Evolutionary conservation across 2,329 filamentous ascomycete species (phyloP).

Genomic region (Neocucurbitaria cava): DNA sequence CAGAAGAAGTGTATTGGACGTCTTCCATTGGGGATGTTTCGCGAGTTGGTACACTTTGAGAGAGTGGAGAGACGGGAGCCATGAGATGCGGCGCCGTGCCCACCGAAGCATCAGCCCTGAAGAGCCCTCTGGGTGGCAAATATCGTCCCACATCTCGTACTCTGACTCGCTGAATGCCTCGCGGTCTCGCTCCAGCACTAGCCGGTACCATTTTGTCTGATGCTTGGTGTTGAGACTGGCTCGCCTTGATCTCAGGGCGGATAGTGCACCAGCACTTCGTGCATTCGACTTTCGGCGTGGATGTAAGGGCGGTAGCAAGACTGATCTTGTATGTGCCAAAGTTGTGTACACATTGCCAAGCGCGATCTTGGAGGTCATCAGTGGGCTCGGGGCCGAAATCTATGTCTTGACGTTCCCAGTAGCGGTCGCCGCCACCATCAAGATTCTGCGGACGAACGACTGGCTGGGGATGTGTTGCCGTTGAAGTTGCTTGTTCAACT

Average conservation of each 20-base stretch:
- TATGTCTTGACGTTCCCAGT: conserved; percentile 39
- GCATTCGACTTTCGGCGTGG: conserved; percentile 33
- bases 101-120: conserved; percentile 8
- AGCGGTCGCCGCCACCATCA: conserved; percentile 36
- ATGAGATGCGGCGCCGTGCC: conserved; percentile 15
- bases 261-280: conserved; percentile 37
- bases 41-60: conserved; percentile 10
- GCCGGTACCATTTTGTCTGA: neutral
- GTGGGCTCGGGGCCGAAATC: conserved; percentile 50
- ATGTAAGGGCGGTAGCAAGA: conserved; percentile 19
- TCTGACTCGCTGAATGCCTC: conserved; percentile 1
- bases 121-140: conserved; percentile 14
- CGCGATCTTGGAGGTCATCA: conserved; percentile 26
- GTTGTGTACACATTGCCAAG: conserved; percentile 35
- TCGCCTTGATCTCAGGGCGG: conserved; percentile 28
- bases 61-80: conserved; percentile 1
- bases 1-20: conserved; percentile 5
- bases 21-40: conserved; percentile 16
- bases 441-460: conserved; percentile 35
- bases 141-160: conserved; percentile 7
- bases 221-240: neutral
- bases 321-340: conserved; percentile 26
- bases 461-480: conserved; percentile 1
- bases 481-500: neutral
- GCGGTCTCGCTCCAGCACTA: neutral